Conservation (phyloP, 116 monocot species). For the Zostera marina region DNA sequence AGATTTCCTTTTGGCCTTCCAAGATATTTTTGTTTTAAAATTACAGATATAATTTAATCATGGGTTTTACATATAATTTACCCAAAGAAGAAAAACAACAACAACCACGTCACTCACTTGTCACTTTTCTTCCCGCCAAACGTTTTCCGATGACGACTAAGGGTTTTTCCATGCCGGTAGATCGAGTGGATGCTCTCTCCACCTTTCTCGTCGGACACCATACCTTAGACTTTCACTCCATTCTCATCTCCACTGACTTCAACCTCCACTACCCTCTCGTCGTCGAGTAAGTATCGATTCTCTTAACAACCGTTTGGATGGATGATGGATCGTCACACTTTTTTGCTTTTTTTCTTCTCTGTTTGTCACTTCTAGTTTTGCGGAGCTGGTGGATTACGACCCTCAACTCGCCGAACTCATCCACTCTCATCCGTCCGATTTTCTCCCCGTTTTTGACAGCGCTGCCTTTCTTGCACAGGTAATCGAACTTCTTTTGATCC, state of each 20-base stretch:
- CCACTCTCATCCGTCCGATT: constrained; percentile 31
- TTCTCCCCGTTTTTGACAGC: constrained; percentile 45
- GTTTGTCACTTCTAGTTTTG: constrained; percentile 34
- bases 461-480: constrained; percentile 52
- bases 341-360: neutral
- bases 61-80: neutral
- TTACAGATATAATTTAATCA: no score
- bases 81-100: neutral
- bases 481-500: neutral
- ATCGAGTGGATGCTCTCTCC: constrained; percentile 19
- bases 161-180: neutral
- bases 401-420: constrained; percentile 45
- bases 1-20: no score
- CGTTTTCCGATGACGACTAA: neutral
- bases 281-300: constrained; percentile 28
- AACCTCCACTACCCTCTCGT: constrained; percentile 69
- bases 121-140: neutral
- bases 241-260: constrained; percentile 49
- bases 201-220: constrained; percentile 56
- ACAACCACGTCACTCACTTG: neutral
- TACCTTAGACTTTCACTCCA: constrained; percentile 42
- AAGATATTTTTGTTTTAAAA: no score
- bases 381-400: constrained; percentile 54
- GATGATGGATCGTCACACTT: neutral
- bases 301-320: neutral